phyloP scores from a whole-genome alignment of 305 asterid genomes.

The Fraxinus ornus region DNA sequence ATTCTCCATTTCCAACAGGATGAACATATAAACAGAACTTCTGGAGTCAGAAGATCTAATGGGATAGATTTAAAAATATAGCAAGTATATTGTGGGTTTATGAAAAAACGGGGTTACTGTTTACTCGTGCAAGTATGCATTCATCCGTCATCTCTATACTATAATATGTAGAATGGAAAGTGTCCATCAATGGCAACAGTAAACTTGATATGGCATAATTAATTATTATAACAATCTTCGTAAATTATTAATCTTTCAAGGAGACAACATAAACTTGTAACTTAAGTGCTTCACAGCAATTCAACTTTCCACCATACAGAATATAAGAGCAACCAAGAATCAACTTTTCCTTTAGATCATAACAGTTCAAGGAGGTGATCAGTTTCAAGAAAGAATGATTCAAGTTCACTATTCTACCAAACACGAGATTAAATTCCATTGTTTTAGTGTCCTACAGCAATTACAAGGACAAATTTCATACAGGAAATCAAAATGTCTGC shows the following conservation, averaged over 20 bases:
- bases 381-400: background rate
- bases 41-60: constrained; percentile 2
- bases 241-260: background rate
- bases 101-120: background rate
- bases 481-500: background rate
- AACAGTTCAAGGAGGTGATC: background rate
- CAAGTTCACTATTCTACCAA: background rate
- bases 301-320: background rate
- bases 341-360: background rate
- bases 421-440: background rate
- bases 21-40: background rate
- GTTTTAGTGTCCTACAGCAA: background rate
- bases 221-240: background rate
- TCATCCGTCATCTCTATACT: background rate
- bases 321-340: background rate
- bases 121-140: background rate
- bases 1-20: background rate
- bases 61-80: background rate
- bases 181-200: background rate
- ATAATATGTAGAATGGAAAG: background rate
- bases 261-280: constrained; percentile 1
- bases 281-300: background rate
- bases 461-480: background rate
- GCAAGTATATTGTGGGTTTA: background rate
- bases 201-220: background rate